Evolutionary conservation across 306 rosid genomes (phyloP), one percentile per base, ranked within the genome.

Genomic region (Boehmeria nivea): DNA sequence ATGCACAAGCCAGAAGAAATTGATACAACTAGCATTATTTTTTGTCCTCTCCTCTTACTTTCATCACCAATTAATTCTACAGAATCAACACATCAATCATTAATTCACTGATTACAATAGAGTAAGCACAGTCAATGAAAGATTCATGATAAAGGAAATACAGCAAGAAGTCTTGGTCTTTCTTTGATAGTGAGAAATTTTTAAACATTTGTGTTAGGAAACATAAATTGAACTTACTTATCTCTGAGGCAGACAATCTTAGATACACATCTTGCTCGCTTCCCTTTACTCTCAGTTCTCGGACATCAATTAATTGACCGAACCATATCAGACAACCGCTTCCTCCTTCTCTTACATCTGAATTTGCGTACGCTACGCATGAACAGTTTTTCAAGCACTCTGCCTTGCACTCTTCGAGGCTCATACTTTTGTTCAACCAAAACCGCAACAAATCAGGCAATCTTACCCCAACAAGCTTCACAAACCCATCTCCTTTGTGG

Each of bases 311-410:
- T 12, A 82, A 68, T 26, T 65, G 21, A 2, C 33, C 65, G 36
- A 8, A 59, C 88, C 88, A 82, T 19, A 63, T 23, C 43, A 75
- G 57, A 22, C 88, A 78, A 50, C 84, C 67, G 33, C 51, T 47
- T 3, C 57, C 70, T 3, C 66, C 69, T 0, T 58, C 68, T 8
- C 57, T 36, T 16, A 73, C 40, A 31, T 71, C 72, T 0, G 26
- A 50, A 64, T 72, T 69, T 1, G 82, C 76, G 70, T 67, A 76
- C 7, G 78, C 77, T 19, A 22, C 60, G 52, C 88, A 82, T 9
- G 80, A 72, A 45, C 88, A 82, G 36, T 72, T 73, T 9, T 14
- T 23, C 13, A 52, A 51, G 60, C 88, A 82, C 57, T 12, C 21
- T 0, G 1, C 22, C 24, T 17, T n/a, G n/a, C 88, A 78, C 14